Percentiles rank a stretch among this genome's conserved stretches.
These are phyloP conservation scores for Giardia muris DNA, from an alignment of 208 protist genomes.

Conservation along the genomic window DNA sequence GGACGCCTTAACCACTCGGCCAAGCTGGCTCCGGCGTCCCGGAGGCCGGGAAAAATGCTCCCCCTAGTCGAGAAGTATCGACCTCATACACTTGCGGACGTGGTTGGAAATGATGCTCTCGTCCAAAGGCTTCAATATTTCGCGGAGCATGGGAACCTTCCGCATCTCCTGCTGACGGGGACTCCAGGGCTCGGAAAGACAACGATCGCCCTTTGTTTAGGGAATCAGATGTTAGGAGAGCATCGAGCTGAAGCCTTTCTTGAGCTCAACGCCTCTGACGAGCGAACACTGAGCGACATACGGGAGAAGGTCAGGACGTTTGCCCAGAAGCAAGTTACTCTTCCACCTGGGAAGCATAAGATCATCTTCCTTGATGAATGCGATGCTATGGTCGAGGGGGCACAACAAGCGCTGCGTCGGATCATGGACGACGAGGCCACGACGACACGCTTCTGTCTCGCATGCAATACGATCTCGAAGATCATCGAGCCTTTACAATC, in stretches of 20 bases:
- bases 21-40: neutral
- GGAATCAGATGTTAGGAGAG: slow-evolving; percentile 2
- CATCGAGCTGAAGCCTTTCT: slow-evolving; percentile 28
- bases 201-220: slow-evolving; percentile 35
- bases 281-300: slow-evolving; percentile 35
- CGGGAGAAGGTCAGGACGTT: slow-evolving; percentile 30
- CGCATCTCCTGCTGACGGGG: slow-evolving; percentile 28
- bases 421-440: slow-evolving; percentile 36
- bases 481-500: slow-evolving; percentile 97
- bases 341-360: slow-evolving; percentile 46
- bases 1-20: slow-evolving; percentile 34
- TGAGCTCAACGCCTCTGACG: slow-evolving; percentile 40
- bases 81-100: slow-evolving; percentile 31
- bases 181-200: slow-evolving; percentile 39
- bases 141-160: slow-evolving; percentile 29
- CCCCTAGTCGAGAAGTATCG: slow-evolving; percentile 33
- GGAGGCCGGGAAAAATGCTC: slow-evolving; percentile 6
- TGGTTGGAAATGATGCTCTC: slow-evolving; percentile 37
- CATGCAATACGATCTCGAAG: slow-evolving; percentile 93
- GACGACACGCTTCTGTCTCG: slow-evolving; percentile 78
- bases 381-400: slow-evolving; percentile 59
- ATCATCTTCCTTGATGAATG: slow-evolving; percentile 60
- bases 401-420: slow-evolving; percentile 32
- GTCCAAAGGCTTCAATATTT: slow-evolving; percentile 29
- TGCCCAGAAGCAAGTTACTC: slow-evolving; percentile 33